Percentiles rank a stretch among this genome's conserved stretches.
phyloP scores from a whole-genome alignment of 2,329 filamentous ascomycete species.

The Fusarium papillatum region DNA sequence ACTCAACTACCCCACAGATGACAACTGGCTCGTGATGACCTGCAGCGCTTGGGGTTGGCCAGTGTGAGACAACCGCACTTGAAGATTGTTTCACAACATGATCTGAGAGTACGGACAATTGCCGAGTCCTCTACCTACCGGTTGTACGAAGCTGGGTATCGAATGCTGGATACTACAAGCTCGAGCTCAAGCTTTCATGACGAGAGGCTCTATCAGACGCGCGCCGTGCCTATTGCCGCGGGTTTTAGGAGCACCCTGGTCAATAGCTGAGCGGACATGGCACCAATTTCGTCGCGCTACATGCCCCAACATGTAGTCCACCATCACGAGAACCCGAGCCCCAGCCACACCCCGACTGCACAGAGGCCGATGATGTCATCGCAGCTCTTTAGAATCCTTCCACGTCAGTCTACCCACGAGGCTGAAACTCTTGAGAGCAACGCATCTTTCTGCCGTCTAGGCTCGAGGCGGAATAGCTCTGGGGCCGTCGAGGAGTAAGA shows the following conservation, averaged over 20 bases:
- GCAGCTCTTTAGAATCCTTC: constrained; percentile 32
- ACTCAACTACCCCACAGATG: constrained; percentile 32
- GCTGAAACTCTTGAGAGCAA: constrained; percentile 39
- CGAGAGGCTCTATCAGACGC: constrained; percentile 15
- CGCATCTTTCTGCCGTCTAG: constrained; percentile 2
- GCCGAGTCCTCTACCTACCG: constrained; percentile 13
- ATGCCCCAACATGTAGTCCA: constrained; percentile 21
- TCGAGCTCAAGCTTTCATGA: constrained; percentile 5
- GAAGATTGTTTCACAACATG: constrained; percentile 13
- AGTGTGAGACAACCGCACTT: constrained; percentile 19
- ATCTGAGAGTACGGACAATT: constrained; percentile 25
- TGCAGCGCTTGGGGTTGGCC: constrained; percentile 26
- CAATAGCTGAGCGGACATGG: constrained; percentile 25
- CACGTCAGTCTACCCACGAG: constrained; percentile 43
- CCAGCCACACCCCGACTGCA: constrained; percentile 26
- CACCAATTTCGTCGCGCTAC: constrained; percentile 21
- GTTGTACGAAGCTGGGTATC: neutral
- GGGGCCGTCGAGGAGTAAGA: constrained; percentile 12
- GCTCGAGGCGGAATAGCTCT: neutral
- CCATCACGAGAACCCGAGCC: constrained; percentile 26
- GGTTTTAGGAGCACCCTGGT: constrained; percentile 22
- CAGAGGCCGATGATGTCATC: constrained; percentile 39
- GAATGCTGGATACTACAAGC: neutral
- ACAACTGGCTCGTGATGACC: constrained; percentile 38
- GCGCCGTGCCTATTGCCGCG: constrained; percentile 11